These are phyloP conservation scores for Bromus sterilis DNA, from an alignment of 176 grass and related monocot genomes.

Conservation along the genomic window DNA sequence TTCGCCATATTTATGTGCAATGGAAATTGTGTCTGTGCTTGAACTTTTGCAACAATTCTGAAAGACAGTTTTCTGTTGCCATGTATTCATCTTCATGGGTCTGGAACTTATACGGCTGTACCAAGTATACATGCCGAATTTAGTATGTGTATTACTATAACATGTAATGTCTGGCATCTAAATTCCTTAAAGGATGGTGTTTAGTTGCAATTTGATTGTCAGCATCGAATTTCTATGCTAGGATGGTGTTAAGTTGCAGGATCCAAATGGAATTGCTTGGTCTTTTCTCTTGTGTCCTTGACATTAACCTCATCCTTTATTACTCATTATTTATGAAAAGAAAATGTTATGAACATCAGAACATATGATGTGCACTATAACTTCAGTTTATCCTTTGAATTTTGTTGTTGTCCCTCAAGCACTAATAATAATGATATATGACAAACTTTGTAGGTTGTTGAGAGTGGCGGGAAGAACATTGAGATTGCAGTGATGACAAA, in stretches of 20 bases:
- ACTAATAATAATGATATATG: slow-evolving; percentile 9
- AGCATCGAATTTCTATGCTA: background rate
- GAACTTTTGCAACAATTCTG: background rate
- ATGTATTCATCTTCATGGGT: background rate
- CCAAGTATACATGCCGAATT: background rate
- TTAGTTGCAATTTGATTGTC: background rate
- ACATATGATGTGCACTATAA: background rate
- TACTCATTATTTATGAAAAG: background rate
- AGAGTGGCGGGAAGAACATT: slow-evolving; percentile 93
- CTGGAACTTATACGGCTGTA: background rate
- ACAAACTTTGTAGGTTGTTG: slow-evolving; percentile 48
- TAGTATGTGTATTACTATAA: background rate
- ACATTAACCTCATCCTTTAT: background rate
- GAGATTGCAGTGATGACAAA: slow-evolving; percentile 86
- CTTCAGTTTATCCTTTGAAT: background rate
- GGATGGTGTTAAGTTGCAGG: background rate
- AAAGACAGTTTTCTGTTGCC: background rate
- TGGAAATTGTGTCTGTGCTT: background rate
- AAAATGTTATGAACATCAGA: background rate
- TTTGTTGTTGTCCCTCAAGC: background rate
- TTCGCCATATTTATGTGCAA: background rate
- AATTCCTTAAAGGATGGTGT: background rate
- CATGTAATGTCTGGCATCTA: background rate
- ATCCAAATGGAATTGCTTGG: background rate
- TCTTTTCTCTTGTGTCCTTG: background rate